phyloP scores from a whole-genome alignment of 257 asterid species.

The Solanum stenotomum region DNA sequence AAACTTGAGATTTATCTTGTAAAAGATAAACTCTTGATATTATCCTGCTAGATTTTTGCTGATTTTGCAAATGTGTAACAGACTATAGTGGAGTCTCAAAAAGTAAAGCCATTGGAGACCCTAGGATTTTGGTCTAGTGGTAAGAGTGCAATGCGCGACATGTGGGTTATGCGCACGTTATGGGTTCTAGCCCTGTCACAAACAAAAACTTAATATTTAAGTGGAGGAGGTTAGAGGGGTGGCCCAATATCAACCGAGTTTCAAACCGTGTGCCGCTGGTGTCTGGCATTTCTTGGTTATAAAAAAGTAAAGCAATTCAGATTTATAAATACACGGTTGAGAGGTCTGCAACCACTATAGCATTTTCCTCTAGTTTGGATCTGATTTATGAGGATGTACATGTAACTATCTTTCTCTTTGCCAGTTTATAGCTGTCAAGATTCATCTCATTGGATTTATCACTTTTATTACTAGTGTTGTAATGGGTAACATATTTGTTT shows the following conservation, averaged over 20 bases:
- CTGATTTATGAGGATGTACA: background rate
- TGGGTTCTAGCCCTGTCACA: background rate
- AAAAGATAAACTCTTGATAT: background rate
- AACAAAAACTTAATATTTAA: background rate
- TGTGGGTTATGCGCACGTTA: background rate
- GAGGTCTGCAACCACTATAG: background rate
- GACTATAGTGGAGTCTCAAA: background rate
- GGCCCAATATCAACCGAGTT: background rate
- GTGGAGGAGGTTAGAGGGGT: background rate
- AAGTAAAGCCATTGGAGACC: background rate
- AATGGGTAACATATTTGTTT: constrained; percentile 3
- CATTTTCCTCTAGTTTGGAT: background rate
- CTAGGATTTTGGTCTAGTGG: background rate
- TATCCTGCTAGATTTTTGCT: background rate
- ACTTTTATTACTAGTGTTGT: background rate
- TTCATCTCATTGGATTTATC: background rate
- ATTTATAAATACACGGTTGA: background rate
- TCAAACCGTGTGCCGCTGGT: background rate
- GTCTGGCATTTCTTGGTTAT: background rate
- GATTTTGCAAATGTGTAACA: background rate
- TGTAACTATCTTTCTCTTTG: background rate
- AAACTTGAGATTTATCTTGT: background rate
- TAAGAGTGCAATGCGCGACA: background rate
- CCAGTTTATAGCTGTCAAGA: background rate
- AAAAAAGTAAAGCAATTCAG: background rate